Evolutionary conservation across 2,329 filamentous ascomycete species (phyloP), one percentile per base, ranked within the genome.

Genomic region (Pseudogymnoascus pannorum): DNA sequence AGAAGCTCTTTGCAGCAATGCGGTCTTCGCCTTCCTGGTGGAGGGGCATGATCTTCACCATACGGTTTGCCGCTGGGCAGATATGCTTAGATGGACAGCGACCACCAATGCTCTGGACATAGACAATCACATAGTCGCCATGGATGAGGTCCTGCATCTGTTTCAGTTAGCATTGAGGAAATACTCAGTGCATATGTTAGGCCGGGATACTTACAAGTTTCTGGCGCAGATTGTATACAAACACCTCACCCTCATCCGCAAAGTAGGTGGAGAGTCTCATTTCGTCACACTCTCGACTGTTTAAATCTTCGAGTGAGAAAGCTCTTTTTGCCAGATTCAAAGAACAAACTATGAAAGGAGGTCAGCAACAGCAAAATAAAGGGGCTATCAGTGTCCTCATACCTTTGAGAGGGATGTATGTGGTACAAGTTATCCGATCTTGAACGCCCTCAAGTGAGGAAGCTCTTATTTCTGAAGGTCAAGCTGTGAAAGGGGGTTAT

Each of bases 261-360:
- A 51, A 51, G 24, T 51, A 51, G 8, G 44, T 51, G n/a, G 44
- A 51, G 22, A 29, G 44, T 51, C 44, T 51, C 44, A 51, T 51
- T 51, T 5, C 29, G 44, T 29, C 24, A 29, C 14, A 29, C 8
- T 51, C 44, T 51, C n/a, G 7, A 29, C 24, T 26, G n/a, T n/a
- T n/a, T n/a, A n/a, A n/a, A n/a, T n/a, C n/a, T n/a, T 29, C 24
- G 12, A 29, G 44, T 29, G 44, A 51, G 44, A 29, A 29, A 1
- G 8, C 8, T 8, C 44, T 11, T 42, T 51, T 29, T 29, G 14
- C 7, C 11, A 12, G 44, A 11, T 11, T 22, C 44, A 51, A 29
- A 29, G 24, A 16, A 8, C 24, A 29, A 29, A 29, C 44, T 51
- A 11, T 29, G 44, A 29, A 16, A 51, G 14, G 8, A 29, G n/a